Conservation (phyloP, 192 early-diverging fungal genomes). For the Allomyces arbusculus region DNA sequence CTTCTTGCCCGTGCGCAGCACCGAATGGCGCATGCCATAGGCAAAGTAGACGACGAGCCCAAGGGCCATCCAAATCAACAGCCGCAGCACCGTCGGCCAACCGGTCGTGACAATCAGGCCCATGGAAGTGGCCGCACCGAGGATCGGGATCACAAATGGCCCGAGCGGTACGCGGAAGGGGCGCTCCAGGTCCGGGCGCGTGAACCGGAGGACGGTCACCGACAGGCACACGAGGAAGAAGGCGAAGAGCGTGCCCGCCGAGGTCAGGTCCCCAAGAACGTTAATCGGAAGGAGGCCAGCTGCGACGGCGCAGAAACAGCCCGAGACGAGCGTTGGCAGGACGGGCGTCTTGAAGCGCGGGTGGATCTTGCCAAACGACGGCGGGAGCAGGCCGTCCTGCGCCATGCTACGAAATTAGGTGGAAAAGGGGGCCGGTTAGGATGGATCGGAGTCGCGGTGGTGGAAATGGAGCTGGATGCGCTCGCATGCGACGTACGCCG, state of each 20-base stretch:
- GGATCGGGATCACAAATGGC: conserved; percentile 39
- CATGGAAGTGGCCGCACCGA: conserved; percentile 37
- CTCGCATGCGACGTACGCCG: conserved; percentile 9
- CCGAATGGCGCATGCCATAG: conserved; percentile 46
- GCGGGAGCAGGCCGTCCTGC: conserved; percentile 61
- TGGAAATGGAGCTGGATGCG: too few relatives aligned
- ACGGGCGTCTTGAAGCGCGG: conserved; percentile 53
- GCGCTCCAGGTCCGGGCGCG: conserved; percentile 41
- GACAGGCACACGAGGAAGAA: conserved; percentile 68
- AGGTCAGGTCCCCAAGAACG: conserved; percentile 63
- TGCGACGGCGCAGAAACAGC: conserved; percentile 37
- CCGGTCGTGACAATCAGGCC: conserved; percentile 44
- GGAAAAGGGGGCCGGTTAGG: too few relatives aligned
- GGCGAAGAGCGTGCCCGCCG: conserved; percentile 61
- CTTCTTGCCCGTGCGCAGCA: conserved; percentile 8
- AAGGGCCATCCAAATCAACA: conserved; percentile 57
- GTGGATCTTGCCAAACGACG: conserved; percentile 47
- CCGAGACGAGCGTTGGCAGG: conserved; percentile 45
- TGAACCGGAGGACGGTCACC: conserved; percentile 52
- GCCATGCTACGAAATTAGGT: conserved; percentile 30
- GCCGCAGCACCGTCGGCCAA: conserved; percentile 39
- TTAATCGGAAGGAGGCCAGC: conserved; percentile 60
- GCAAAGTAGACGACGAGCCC: conserved; percentile 49
- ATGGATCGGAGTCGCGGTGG: too few relatives aligned
- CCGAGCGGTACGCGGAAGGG: conserved; percentile 50